Base-by-base conservation (phyloP, 2,329 filamentous ascomycete species). In the Talaromyces sp. region DNA sequence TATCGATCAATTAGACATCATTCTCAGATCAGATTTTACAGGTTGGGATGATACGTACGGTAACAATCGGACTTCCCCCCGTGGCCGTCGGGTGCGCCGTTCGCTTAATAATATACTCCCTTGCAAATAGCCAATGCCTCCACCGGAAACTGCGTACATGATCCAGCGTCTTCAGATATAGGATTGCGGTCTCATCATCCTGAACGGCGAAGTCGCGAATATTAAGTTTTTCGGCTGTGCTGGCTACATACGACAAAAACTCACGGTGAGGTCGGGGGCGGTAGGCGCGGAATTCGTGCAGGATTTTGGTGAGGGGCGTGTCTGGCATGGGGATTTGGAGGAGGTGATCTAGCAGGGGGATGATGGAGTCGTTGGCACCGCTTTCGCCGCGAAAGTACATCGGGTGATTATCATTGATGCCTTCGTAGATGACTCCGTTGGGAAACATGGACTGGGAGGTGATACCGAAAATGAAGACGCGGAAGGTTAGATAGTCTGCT, bases 401-500 rank as follows among this genome's bases (percentile, higher is more conserved):
- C 3, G 91, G 90, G 74, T 90, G 82, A 69, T 78, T 75, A 66
- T 90, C 87, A 69, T 89, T 89, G 67, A 94, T 86, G 9, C 92
- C 93, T 75, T 96, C 90, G 76, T 97, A 97, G 56, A 96, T 79
- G 8, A 97, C 94, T 9, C 94, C 94, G 68, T 93, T 83, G 9
- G 93, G 93, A 78, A 97, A 97, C 93, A 97, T 97, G 72, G 88
- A 89, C 79, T 97, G 93, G 57, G 87, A 90, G 1, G 92, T 96
- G 78, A 97, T 97, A 71, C 94, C 94, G 74, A 97, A 97, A 81
- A 97, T 97, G 82, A 97, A 97, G 11, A 94, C 96, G 47, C 93
- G 90, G 86, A 97, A 97, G 70, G 87, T 90, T 66, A 90, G 92
- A 80, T 97, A 97, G 70, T 92, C 87, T 19, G 85, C 84, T 2